These are phyloP conservation scores for Tephrocybe sp. DNA, from an alignment of 768 basidiomycete genomes.

Conservation along the genomic window DNA sequence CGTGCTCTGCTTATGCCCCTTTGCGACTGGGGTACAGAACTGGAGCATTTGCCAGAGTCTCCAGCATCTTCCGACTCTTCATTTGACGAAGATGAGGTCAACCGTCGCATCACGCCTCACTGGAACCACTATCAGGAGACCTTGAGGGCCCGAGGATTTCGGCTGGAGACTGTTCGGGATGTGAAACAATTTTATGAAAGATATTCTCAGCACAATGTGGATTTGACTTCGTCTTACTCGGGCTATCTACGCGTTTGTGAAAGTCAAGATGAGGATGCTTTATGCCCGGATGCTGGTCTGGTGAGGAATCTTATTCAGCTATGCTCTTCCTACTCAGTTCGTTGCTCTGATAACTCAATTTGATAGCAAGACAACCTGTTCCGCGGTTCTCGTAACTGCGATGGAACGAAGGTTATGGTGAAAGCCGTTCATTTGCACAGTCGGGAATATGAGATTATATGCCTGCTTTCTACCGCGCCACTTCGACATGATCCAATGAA, in stretches of 20 bases:
- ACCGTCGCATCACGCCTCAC: conserved; percentile 55
- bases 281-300: conserved; percentile 71
- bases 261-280: conserved; percentile 47
- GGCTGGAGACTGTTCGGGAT: conserved; percentile 66
- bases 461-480: conserved; percentile 48
- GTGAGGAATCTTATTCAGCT: too few relatives aligned
- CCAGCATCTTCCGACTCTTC: conserved; percentile 49
- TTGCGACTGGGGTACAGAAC: conserved; percentile 22
- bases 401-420: conserved; percentile 54
- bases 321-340: too few relatives aligned
- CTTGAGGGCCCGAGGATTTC: conserved; percentile 51
- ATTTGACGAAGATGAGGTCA: conserved; percentile 56
- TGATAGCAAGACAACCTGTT: conserved; percentile 69
- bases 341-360: conserved; percentile 8
- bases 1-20: conserved; percentile 15
- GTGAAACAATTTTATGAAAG: conserved; percentile 55
- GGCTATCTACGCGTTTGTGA: conserved; percentile 31
- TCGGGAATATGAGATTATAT: conserved; percentile 60
- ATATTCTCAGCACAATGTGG: conserved; percentile 10
- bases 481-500: conserved; percentile 62
- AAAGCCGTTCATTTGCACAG: conserved; percentile 67
- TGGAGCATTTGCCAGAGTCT: conserved; percentile 29
- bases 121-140: conserved; percentile 56
- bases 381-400: conserved; percentile 53
- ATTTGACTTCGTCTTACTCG: conserved; percentile 16